Base-by-base conservation (phyloP, 495 filamentous ascomycete genomes). In the Lasiosphaeria hispida region DNA sequence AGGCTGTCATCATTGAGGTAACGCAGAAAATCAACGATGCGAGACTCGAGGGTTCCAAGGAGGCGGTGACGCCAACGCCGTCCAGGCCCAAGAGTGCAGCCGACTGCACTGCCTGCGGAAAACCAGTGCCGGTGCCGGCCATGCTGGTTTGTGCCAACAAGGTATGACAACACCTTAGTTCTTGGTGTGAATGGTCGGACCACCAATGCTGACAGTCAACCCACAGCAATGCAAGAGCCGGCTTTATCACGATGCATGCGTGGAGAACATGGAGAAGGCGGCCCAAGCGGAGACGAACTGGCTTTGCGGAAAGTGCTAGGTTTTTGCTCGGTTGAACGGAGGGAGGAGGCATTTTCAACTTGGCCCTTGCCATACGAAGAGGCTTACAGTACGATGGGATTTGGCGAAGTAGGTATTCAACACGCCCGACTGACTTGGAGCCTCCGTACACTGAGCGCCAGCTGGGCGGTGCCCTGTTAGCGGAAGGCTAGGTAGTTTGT, bases 71-170 rank as follows among this genome's bases (percentile, higher is more conserved):
- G 48, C 38, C 33, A 19, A 67, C 61, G 41, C 47, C 34, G 14
- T 2, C 23, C 23, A 55, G 47, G 55, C 63, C 63, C 53, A 57
- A 65, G 61, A 66, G 47, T 38, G 63, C 67, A 49, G 72, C 70
- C 10, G 72, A 69, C 6, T 76, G 77, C 17, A 59, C 62, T 0
- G 57, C 62, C 4, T 80, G 77, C 53, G 70, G 70, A 1, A 67
- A 72, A 55, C 68, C 70, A 9, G 70, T 78, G 37, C 60, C 73
- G 4, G 70, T 72, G 7, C 63, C 69, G 7, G 59, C 56, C 4
- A 65, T 75, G 56, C 37, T 78, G 50, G 64, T 77, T 30, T 80
- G 77, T 60, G 61, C 65, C 13, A 77, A 77, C 53, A 66, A 73
- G 67, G 77, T 80, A 55, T 59, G 71, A 65, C 15, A 30, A 5